These are phyloP conservation scores for Schizosaccharomyces octosporus DNA, from an alignment of 805 yeast species.

Conservation along the genomic window DNA sequence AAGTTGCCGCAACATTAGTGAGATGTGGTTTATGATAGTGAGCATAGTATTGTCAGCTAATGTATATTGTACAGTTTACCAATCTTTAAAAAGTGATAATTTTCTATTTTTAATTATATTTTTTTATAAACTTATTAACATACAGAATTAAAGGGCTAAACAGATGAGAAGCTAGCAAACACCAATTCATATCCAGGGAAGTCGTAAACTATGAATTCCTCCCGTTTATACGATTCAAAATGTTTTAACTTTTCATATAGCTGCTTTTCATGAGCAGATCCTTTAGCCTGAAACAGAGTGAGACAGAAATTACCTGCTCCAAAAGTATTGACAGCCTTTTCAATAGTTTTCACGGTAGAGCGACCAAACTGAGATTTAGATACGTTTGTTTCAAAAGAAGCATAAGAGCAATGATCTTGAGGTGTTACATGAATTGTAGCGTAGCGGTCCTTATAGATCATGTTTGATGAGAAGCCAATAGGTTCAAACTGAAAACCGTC, in stretches of 20 bases:
- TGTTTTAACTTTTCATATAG: conserved; percentile 6
- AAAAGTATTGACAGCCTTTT: conserved; percentile 37
- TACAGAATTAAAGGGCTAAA: neutral
- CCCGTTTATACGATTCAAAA: conserved; percentile 28
- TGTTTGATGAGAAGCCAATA: conserved; percentile 84
- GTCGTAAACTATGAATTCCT: conserved; percentile 51
- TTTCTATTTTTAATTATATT: no score
- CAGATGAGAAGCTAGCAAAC: conserved; percentile 30
- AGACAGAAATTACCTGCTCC: conserved; percentile 53
- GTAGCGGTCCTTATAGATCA: conserved; percentile 23
- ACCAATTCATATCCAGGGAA: conserved; percentile 48
- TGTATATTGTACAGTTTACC: no score
- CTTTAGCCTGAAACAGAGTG: conserved; percentile 24
- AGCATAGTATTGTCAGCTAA: no score
- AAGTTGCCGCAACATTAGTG: no score
- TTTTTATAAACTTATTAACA: no score
- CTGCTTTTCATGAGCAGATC: neutral
- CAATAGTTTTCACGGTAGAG: conserved; percentile 18
- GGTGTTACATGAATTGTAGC: conserved; percentile 88
- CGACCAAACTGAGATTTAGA: conserved; percentile 14
- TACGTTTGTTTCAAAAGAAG: conserved; percentile 79
- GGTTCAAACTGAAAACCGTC: conserved; percentile 86
- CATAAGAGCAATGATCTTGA: conserved; percentile 82
- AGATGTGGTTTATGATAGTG: no score
- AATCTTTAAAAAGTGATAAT: no score